Percentiles rank a stretch among this genome's conserved stretches.
phyloP scores from a whole-genome alignment of 306 rosid species.

The Mimosa pudica region DNA sequence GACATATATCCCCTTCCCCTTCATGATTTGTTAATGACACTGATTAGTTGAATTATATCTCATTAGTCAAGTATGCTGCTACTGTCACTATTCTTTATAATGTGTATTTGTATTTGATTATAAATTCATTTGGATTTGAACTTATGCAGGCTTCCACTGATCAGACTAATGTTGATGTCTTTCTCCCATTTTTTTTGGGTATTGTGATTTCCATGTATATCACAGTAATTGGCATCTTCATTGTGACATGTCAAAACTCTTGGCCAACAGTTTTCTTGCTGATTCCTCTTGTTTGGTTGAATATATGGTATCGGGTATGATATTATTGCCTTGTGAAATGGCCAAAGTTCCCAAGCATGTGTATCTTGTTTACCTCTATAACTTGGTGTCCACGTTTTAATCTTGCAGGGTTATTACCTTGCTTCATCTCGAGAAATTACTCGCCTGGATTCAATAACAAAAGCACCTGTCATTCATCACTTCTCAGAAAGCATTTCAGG shows the following conservation, averaged over 20 bases:
- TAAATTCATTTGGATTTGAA: conserved; percentile 15
- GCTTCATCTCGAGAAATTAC: conserved; percentile 89
- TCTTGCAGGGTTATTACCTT: conserved; percentile 74
- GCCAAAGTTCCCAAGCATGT: neutral
- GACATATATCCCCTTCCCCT: too few species aligned
- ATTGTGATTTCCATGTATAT: conserved; percentile 68
- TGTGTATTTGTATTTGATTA: neutral
- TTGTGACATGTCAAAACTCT: conserved; percentile 73
- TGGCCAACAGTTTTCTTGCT: conserved; percentile 96
- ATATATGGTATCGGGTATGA: conserved; percentile 92
- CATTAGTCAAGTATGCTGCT: too few species aligned
- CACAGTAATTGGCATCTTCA: conserved; percentile 66
- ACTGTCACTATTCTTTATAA: neutral
- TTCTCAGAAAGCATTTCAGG: conserved; percentile 96
- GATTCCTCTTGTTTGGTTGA: conserved; percentile 85
- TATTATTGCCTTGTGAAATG: neutral
- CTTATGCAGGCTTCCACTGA: conserved; percentile 82
- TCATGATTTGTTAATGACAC: neutral
- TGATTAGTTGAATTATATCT: too few species aligned
- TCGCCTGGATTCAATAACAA: conserved; percentile 86
- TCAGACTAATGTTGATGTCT: conserved; percentile 80
- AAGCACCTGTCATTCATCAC: conserved; percentile 94
- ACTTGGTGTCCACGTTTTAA: neutral
- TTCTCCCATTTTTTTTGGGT: conserved; percentile 68
- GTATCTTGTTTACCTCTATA: neutral